Evolutionary conservation across 2,329 filamentous ascomycete genomes (phyloP).

Genomic region (Paracoccidioides brasiliensis): DNA sequence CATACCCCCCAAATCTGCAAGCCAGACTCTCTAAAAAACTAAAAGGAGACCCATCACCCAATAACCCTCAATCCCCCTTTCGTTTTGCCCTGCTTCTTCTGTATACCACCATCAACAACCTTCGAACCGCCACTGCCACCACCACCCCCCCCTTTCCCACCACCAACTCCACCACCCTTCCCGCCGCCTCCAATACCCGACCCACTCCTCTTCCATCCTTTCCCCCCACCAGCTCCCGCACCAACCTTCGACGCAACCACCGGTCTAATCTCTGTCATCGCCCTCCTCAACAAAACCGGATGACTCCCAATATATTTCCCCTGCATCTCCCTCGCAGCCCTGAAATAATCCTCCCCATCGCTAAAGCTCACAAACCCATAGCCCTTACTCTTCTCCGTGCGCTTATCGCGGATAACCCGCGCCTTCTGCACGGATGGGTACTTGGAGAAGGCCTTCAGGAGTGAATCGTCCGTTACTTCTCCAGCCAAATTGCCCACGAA

Average conservation of each 20-base stretch:
- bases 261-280: constrained; percentile 81
- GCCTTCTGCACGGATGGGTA: constrained; percentile 86
- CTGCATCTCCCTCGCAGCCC: constrained; percentile 94
- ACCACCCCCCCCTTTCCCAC: constrained; percentile 24
- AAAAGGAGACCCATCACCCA: constrained; percentile 17
- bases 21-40: neutral
- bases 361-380: constrained; percentile 95
- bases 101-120: constrained; percentile 29
- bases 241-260: constrained; percentile 49
- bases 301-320: constrained; percentile 98
- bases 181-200: constrained; percentile 24
- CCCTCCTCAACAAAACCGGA: constrained; percentile 74
- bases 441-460: constrained; percentile 82
- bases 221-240: constrained; percentile 40
- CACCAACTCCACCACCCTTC: constrained; percentile 32
- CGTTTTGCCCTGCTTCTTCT: constrained; percentile 33
- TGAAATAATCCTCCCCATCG: constrained; percentile 91
- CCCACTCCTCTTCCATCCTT: constrained; percentile 29
- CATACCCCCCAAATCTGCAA: too few species aligned
- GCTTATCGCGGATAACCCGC: constrained; percentile 86
- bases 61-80: constrained; percentile 34
- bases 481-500: constrained; percentile 96
- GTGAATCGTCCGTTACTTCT: constrained; percentile 90
- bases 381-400: constrained; percentile 89
- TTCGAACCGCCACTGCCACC: constrained; percentile 28